Percentiles rank a stretch among this genome's conserved stretches.
Conservation (phyloP, 148 eudicot species). For the Rhododendron mucronatum region DNA sequence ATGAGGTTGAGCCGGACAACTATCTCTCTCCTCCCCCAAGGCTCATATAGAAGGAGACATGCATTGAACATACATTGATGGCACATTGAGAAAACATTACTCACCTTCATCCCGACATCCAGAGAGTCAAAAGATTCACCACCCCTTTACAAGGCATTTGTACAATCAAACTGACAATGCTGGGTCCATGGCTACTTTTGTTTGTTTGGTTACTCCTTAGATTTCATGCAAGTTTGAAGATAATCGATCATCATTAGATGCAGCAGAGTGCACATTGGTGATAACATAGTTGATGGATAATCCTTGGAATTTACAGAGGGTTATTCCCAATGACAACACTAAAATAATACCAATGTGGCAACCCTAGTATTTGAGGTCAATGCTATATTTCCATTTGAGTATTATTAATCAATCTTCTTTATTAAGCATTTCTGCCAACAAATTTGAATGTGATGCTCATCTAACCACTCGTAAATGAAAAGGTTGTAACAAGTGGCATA, state of each 20-base stretch:
- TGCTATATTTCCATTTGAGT: no score
- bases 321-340: neutral
- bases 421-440: neutral
- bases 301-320: neutral
- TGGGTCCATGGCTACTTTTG: neutral
- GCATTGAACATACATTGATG: neutral
- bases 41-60: neutral
- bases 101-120: neutral
- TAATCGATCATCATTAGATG: neutral
- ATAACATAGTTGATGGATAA: neutral
- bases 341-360: neutral
- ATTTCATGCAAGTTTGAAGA: neutral
- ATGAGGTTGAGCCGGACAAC: neutral
- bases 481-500: neutral
- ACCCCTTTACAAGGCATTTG: neutral
- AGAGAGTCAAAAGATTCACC: neutral
- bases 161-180: neutral
- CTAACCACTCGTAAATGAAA: neutral
- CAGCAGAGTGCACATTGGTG: neutral
- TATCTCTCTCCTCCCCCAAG: neutral
- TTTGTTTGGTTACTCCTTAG: neutral
- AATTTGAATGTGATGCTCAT: slow-evolving; percentile 1
- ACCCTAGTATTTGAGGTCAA: neutral
- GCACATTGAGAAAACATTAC: neutral
- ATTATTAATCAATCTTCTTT: neutral